phyloP scores from a whole-genome alignment of 768 basidiomycete genomes.

The Suillus placidus region DNA sequence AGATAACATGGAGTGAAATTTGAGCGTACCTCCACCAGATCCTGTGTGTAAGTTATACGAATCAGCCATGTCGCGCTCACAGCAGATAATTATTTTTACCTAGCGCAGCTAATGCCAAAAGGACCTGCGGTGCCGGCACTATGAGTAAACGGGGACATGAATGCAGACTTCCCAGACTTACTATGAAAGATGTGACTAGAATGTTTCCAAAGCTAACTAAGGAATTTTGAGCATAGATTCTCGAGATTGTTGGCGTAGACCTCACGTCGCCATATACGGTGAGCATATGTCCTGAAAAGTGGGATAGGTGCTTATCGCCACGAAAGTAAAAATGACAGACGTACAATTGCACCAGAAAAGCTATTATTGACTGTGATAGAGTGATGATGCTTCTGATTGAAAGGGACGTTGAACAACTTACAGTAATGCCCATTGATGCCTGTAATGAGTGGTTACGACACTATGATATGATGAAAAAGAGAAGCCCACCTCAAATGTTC shows the following conservation, averaged over 20 bases:
- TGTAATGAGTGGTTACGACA: conserved; percentile 12
- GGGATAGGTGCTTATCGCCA: background rate
- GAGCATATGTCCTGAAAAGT: conserved; percentile 35
- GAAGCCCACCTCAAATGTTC: conserved; percentile 7
- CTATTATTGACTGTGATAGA: conserved; percentile 32
- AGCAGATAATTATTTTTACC: conserved; percentile 17
- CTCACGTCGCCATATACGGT: conserved; percentile 42
- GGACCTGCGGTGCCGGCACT: conserved; percentile 18
- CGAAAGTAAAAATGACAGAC: conserved; percentile 9
- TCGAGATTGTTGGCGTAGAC: background rate
- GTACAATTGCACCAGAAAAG: conserved; percentile 40
- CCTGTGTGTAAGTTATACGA: conserved; percentile 17
- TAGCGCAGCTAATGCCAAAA: conserved; percentile 32
- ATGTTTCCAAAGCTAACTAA: conserved; percentile 37
- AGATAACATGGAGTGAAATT: background rate
- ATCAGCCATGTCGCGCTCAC: background rate
- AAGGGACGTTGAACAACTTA: conserved; percentile 10
- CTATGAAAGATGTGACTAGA: conserved; percentile 35
- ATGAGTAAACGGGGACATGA: conserved; percentile 1
- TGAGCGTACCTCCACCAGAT: conserved; percentile 31
- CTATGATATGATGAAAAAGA: background rate
- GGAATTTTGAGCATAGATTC: background rate
- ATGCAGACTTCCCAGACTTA: conserved; percentile 18
- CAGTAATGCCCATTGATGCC: conserved; percentile 41
- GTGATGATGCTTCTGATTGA: background rate